phyloP scores from a whole-genome alignment of 495 filamentous ascomycete genomes.

The Penicillium psychrofluorescens region DNA sequence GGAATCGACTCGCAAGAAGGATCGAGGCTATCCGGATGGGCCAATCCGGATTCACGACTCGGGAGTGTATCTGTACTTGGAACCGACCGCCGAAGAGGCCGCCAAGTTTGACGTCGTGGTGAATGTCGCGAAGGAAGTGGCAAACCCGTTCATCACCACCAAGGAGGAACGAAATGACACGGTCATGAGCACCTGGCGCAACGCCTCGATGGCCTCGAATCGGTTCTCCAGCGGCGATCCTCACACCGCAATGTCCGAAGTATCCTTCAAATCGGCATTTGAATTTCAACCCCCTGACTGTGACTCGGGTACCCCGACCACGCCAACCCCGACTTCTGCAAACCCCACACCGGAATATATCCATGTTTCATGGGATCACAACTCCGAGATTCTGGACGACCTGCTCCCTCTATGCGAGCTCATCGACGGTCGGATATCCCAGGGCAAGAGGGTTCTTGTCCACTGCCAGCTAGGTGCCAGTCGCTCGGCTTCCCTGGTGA shows the following conservation, averaged over 20 bases:
- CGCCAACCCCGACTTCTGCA: conserved; percentile 16
- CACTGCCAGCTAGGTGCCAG: conserved; percentile 97
- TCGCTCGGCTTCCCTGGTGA: conserved; percentile 91
- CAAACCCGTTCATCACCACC: conserved; percentile 64
- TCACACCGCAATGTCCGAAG: conserved; percentile 60
- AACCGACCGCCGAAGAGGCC: conserved; percentile 82
- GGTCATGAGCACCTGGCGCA: conserved; percentile 37
- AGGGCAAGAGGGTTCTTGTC: conserved; percentile 81
- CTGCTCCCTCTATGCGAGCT: conserved; percentile 76
- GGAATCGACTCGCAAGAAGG: conserved; percentile 53
- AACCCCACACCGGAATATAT: conserved; percentile 75
- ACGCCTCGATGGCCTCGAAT: conserved; percentile 24
- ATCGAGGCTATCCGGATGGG: conserved; percentile 86
- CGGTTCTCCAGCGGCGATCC: conserved; percentile 49
- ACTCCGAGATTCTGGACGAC: conserved; percentile 88
- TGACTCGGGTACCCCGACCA: conserved; percentile 48
- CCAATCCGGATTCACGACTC: conserved; percentile 88
- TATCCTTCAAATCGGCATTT: conserved; percentile 67
- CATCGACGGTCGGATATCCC: conserved; percentile 69
- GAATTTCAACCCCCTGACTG: conserved; percentile 37
- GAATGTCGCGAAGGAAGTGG: conserved; percentile 92
- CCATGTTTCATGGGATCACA: conserved; percentile 96
- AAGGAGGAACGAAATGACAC: conserved; percentile 25
- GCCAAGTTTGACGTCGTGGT: conserved; percentile 84
- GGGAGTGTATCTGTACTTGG: conserved; percentile 87